Conservation (phyloP, 2,329 filamentous ascomycete genomes). For the Dendryphion nanum region DNA sequence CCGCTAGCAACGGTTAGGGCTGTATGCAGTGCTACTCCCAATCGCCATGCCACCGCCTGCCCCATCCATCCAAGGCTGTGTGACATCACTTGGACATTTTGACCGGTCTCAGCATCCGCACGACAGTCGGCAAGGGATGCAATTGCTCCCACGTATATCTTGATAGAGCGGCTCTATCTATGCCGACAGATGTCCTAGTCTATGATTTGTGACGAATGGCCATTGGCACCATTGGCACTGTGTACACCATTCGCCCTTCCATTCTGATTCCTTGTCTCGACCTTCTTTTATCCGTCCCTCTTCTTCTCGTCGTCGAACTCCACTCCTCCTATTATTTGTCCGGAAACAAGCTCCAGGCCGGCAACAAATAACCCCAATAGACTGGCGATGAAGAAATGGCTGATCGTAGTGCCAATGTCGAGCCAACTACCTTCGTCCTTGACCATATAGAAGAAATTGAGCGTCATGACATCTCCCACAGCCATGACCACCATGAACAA, state of each 20-base stretch:
- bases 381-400: constrained; percentile 91
- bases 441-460: constrained; percentile 98
- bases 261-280: constrained; percentile 6
- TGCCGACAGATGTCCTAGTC: too few species aligned
- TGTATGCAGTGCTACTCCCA: too few species aligned
- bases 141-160: too few species aligned
- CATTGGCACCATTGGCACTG: not conserved
- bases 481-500: constrained; percentile 89
- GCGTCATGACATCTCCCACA: constrained; percentile 83
- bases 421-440: constrained; percentile 96
- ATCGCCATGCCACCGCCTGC: too few species aligned
- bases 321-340: constrained; percentile 77
- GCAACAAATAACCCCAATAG: constrained; percentile 88
- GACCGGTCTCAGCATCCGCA: too few species aligned
- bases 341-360: constrained; percentile 79
- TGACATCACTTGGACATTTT: too few species aligned
- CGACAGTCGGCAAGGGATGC: too few species aligned
- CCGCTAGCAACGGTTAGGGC: too few species aligned
- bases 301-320: constrained; percentile 53
- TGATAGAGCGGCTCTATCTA: too few species aligned
- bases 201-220: too few species aligned
- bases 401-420: constrained; percentile 96
- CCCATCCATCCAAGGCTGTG: too few species aligned
- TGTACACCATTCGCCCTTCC: constrained; percentile 4
- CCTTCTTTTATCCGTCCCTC: constrained; percentile 4